A percentile compares a stretch with the other conserved stretches of the same genome.
Conservation (phyloP, 108 stramenopile species). For the Ochromonas danica region DNA sequence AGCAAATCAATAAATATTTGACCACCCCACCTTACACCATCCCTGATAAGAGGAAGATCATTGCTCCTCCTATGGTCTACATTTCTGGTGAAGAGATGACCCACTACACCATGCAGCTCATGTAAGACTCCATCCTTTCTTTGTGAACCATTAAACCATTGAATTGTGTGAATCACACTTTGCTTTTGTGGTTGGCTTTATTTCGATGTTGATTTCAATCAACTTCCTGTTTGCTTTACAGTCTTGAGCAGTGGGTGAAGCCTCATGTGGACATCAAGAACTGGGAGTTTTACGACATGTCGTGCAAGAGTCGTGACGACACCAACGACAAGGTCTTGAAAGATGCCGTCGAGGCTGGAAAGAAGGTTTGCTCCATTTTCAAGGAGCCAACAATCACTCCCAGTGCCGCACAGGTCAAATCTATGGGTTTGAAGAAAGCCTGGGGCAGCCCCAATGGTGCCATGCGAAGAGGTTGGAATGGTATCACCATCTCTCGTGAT, state of each 20-base stretch:
- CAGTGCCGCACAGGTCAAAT: constrained; percentile 70
- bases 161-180: no score
- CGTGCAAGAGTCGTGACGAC: constrained; percentile 80
- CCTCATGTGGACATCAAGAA: constrained; percentile 79
- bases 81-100: constrained; percentile 96
- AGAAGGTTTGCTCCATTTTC: constrained; percentile 76
- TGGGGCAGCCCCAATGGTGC: constrained; percentile 90
- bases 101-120: constrained; percentile 78
- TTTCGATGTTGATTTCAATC: no score
- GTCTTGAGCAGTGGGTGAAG: constrained; percentile 80
- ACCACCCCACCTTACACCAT: constrained; percentile 7
- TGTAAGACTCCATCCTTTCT: constrained; percentile 34
- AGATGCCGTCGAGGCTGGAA: constrained; percentile 85
- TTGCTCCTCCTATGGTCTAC: constrained; percentile 87
- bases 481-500: constrained; percentile 89
- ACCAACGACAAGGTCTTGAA: constrained; percentile 81
- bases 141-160: not conserved
- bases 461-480: constrained; percentile 94
- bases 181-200: no score
- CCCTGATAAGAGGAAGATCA: not conserved
- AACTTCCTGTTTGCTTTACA: not conserved
- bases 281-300: constrained; percentile 85
- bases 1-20: not conserved
- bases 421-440: constrained; percentile 81
- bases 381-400: constrained; percentile 98